phyloP scores from a whole-genome alignment of 106 monocot species.

The Iris macrosiphon region DNA sequence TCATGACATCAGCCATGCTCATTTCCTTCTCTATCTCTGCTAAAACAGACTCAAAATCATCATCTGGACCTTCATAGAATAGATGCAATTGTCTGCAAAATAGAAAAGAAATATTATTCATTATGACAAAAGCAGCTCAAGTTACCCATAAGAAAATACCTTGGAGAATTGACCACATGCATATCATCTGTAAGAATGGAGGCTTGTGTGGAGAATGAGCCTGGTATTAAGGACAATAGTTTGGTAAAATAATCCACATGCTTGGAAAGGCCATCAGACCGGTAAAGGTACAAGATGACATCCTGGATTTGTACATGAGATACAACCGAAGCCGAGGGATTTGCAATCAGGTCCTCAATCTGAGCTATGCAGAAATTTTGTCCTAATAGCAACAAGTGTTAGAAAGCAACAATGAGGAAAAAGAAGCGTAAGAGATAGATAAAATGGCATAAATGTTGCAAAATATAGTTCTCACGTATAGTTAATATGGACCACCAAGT shows the following conservation, averaged over 20 bases:
- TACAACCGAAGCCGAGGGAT: slow-evolving; percentile 17
- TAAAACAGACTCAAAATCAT: slow-evolving; percentile 76
- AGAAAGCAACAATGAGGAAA: no score
- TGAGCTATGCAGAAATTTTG: slow-evolving; percentile 74
- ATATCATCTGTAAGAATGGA: slow-evolving; percentile 33
- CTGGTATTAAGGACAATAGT: slow-evolving; percentile 57
- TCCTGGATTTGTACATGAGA: slow-evolving; percentile 60
- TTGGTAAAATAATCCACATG: slow-evolving; percentile 70
- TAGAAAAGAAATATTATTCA: not conserved
- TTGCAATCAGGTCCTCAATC: slow-evolving; percentile 63
- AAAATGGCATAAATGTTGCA: no score
- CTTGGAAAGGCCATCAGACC: slow-evolving; percentile 69
- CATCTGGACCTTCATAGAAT: slow-evolving; percentile 29
- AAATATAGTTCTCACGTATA: no score
- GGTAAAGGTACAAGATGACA: slow-evolving; percentile 64
- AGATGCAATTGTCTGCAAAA: slow-evolving; percentile 50
- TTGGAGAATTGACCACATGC: slow-evolving; percentile 15
- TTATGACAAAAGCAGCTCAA: no score
- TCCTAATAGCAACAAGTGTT: no score
- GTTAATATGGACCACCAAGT: no score
- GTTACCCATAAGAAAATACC: slow-evolving; percentile 30
- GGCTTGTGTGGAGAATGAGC: slow-evolving; percentile 27
- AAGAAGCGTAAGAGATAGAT: no score
- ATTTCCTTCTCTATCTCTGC: slow-evolving; percentile 79
- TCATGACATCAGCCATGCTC: slow-evolving; percentile 72